A percentile compares a stretch with the other conserved stretches of the same genome.
phyloP scores from a whole-genome alignment of 768 basidiomycete genomes.

The Tricholoma hemisulphureum region DNA sequence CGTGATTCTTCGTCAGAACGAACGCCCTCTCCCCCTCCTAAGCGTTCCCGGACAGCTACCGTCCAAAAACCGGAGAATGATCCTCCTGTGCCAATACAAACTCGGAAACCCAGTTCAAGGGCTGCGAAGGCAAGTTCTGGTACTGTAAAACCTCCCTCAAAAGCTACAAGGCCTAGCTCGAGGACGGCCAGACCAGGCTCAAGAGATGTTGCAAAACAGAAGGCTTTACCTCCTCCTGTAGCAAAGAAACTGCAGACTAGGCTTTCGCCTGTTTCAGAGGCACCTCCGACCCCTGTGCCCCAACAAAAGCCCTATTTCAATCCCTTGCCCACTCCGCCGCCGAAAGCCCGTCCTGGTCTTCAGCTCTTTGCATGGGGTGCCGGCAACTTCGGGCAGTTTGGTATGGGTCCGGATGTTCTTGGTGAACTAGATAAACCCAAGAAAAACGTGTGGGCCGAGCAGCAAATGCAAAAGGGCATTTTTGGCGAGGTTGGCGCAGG shows the following conservation, averaged over 20 bases:
- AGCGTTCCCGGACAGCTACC: slow-evolving; percentile 44
- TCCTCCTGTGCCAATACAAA: slow-evolving; percentile 27
- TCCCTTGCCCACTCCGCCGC: slow-evolving; percentile 57
- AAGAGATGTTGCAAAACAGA: slow-evolving; percentile 25
- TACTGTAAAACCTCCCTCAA: slow-evolving; percentile 19
- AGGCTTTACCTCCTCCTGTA: background rate
- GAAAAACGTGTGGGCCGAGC: slow-evolving; percentile 73
- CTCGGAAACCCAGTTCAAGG: slow-evolving; percentile 21
- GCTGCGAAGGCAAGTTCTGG: too few species aligned
- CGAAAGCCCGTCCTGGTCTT: slow-evolving; percentile 59
- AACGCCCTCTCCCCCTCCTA: slow-evolving; percentile 43
- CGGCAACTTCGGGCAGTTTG: slow-evolving; percentile 95
- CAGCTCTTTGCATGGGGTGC: slow-evolving; percentile 87
- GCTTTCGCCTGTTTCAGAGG: slow-evolving; percentile 27
- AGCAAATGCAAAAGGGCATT: slow-evolving; percentile 66
- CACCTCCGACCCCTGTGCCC: slow-evolving; percentile 32
- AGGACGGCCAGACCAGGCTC: slow-evolving; percentile 17
- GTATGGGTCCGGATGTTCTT: slow-evolving; percentile 74
- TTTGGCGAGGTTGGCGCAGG: slow-evolving; percentile 75
- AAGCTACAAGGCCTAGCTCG: slow-evolving; percentile 13
- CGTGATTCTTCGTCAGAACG: slow-evolving; percentile 52
- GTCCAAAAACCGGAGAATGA: slow-evolving; percentile 44
- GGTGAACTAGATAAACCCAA: slow-evolving; percentile 76
- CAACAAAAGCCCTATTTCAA: slow-evolving; percentile 62
- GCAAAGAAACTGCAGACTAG: slow-evolving; percentile 15